These are phyloP conservation scores for Prosopis cineraria DNA, from an alignment of 306 rosid genomes.

Conservation along the genomic window DNA sequence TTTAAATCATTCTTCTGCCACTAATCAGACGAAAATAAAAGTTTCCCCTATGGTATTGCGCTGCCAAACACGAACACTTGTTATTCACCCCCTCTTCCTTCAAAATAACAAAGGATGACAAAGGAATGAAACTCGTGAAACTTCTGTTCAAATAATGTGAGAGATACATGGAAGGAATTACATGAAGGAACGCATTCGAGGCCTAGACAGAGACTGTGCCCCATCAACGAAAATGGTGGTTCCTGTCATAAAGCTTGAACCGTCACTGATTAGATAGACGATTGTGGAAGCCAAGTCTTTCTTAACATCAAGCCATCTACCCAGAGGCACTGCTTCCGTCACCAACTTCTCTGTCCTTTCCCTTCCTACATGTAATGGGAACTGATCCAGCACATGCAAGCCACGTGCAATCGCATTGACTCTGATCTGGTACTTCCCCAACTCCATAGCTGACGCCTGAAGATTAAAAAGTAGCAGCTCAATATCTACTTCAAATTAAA, in stretches of 20 bases:
- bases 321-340: slow-evolving; percentile 51
- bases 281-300: slow-evolving; percentile 75
- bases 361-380: slow-evolving; percentile 59
- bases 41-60: neutral
- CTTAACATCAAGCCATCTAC: slow-evolving; percentile 77
- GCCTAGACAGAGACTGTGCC: slow-evolving; percentile 81
- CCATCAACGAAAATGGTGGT: slow-evolving; percentile 92
- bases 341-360: slow-evolving; percentile 29
- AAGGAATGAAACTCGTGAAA: neutral
- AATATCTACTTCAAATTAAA: neutral
- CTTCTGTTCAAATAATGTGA: neutral
- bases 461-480: neutral
- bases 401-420: slow-evolving; percentile 64
- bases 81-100: neutral
- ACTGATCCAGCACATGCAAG: slow-evolving; percentile 74
- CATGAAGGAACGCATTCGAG: slow-evolving; percentile 88
- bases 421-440: slow-evolving; percentile 18
- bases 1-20: neutral
- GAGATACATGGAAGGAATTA: slow-evolving; percentile 36
- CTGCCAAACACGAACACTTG: neutral
- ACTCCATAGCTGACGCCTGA: slow-evolving; percentile 20
- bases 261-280: slow-evolving; percentile 78
- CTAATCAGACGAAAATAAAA: neutral
- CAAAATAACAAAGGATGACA: neutral
- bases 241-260: slow-evolving; percentile 88